Conservation (phyloP, 2,329 filamentous ascomycete species). For the Paecilomyces sp. region DNA sequence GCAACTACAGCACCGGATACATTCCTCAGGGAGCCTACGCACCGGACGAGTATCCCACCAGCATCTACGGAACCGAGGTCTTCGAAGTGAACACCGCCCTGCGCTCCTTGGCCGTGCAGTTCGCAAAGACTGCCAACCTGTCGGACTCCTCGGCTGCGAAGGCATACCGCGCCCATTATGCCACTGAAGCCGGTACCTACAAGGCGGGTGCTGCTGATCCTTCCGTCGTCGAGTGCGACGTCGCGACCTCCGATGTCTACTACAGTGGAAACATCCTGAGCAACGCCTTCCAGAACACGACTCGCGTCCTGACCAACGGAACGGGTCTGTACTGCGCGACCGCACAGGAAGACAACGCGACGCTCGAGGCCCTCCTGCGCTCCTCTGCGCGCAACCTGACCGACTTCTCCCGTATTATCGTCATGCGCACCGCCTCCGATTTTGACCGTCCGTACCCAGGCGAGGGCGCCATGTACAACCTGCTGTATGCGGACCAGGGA, state of each 20-base stretch:
- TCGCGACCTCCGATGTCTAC: conserved; percentile 65
- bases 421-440: conserved; percentile 63
- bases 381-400: conserved; percentile 50
- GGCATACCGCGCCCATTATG: conserved; percentile 51
- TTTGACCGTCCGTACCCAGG: conserved; percentile 63
- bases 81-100: conserved; percentile 58
- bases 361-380: conserved; percentile 58
- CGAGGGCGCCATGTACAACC: conserved; percentile 50
- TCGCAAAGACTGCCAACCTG: conserved; percentile 48
- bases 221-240: conserved; percentile 57
- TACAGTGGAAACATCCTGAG: conserved; percentile 56
- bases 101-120: conserved; percentile 44
- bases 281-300: conserved; percentile 59
- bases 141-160: conserved; percentile 44
- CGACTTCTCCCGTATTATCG: conserved; percentile 60
- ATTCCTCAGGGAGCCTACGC: conserved; percentile 53
- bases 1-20: conserved; percentile 61
- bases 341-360: conserved; percentile 67
- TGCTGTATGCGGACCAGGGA: conserved; percentile 55
- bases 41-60: conserved; percentile 52
- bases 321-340: conserved; percentile 62
- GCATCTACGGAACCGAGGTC: conserved; percentile 62
- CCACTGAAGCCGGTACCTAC: conserved; percentile 23
- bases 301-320: conserved; percentile 59
- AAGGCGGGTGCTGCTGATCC: conserved; percentile 42